Base-by-base conservation (phyloP, 306 rosid species). In the Malus sylvestris region DNA sequence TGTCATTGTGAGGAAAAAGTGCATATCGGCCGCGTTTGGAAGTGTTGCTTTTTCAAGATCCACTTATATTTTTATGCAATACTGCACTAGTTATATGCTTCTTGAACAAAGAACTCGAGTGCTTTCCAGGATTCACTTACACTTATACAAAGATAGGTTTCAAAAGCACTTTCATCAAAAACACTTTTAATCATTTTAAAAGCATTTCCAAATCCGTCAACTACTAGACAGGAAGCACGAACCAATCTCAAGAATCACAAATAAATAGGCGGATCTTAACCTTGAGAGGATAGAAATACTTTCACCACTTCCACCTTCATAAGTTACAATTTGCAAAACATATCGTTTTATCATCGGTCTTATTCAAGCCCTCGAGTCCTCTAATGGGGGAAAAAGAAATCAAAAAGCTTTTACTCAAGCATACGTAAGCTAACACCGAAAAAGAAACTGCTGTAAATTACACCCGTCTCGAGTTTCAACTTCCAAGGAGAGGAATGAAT, bases 291-390 rank as follows among this genome's bases (percentile, higher is more conserved):
- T 15, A 32, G 46, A 49, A 38, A 59, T 49, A 59, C 27, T 72
- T 64, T 70, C 40, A 20, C 67, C 19, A 60, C 19, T 52, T 58
- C 38, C 80, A 70, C 57, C 25, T 61, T 46, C 80, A 40, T 4
- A 74, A 44, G 70, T 44, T n/a, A 46, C 78, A 32, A 62, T 44
- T 22, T 27, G 69, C 49, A 78, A 80, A 82, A 79, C 59, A 70
- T 61, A 46, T 60, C 76, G 74, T 72, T 62, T 78, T 73, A 83
- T 80, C 77, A 67, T 85, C 23, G 69, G 64, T 72, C 83, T 90
- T 88, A 90, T 90, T 90, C 88, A 83, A 82, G 67, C 87, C 76
- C 86, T 75, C 73, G 35, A 22, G 74, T 76, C 62, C 65, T 58
- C 61, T 20, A 53, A 68, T n/a, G 38, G 59, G 71, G 70, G 10